Evolutionary conservation across 1,284 basidiomycete genomes (phyloP).

Genomic region (Taiwanofungus camphoratus): DNA sequence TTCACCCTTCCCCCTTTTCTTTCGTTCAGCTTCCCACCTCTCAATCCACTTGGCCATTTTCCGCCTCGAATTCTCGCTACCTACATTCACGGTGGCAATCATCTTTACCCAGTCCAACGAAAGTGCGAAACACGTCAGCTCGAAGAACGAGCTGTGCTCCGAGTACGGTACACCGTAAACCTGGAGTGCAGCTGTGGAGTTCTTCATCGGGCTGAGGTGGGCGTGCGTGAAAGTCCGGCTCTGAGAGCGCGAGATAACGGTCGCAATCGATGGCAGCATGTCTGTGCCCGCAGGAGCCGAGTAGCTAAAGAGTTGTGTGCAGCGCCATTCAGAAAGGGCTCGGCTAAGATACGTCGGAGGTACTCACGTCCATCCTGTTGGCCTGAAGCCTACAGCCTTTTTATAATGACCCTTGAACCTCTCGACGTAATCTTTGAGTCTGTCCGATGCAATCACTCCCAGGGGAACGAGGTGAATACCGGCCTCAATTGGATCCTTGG

Average conservation of each 20-base stretch:
- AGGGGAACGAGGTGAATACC: conserved; percentile 87
- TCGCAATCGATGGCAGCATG: conserved; percentile 53
- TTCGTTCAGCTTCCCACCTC: conserved; percentile 80
- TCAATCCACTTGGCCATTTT: conserved; percentile 88
- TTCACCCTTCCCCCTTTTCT: conserved; percentile 44
- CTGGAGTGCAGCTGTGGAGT: conserved; percentile 64
- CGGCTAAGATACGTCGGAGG: background rate
- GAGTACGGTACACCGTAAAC: conserved; percentile 92
- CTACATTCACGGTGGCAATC: conserved; percentile 95
- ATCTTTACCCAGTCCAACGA: conserved; percentile 78
- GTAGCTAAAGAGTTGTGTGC: conserved; percentile 42
- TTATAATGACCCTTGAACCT: conserved; percentile 72
- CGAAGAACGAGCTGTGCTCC: conserved; percentile 93
- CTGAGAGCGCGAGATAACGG: conserved; percentile 65
- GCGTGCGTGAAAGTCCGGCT: conserved; percentile 60
- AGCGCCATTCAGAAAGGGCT: background rate
- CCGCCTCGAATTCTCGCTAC: conserved; percentile 67
- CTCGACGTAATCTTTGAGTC: conserved; percentile 73
- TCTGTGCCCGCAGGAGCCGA: conserved; percentile 65
- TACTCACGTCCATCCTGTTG: conserved; percentile 91
- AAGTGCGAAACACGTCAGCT: conserved; percentile 91
- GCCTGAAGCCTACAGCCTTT: conserved; percentile 79
- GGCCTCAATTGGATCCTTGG: conserved; percentile 70
- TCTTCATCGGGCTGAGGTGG: conserved; percentile 66
- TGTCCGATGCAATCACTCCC: conserved; percentile 72